Base-by-base conservation (phyloP, 192 early-diverging fungal genomes). In the Coemansia sp. region DNA sequence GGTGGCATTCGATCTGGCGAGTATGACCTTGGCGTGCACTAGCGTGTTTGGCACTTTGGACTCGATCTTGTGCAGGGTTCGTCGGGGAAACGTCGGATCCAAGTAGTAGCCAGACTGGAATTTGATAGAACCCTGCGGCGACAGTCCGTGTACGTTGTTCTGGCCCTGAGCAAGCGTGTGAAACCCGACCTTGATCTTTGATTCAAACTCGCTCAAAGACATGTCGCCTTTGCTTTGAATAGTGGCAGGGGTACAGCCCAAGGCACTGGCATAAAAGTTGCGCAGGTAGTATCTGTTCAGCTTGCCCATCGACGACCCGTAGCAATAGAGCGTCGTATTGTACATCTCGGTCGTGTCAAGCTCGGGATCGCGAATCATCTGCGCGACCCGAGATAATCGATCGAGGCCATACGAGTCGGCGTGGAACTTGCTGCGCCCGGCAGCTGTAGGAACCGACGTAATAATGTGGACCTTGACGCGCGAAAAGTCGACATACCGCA, bases 381-480 rank as follows among this genome's bases (percentile, higher is more conserved):
- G 25, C 62, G 82, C 61, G 35, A 89, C 68, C 14, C 78, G 60
- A 0, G 74, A 68, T 11, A 90, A 37, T 11, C 84, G 72, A 1
- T 68, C 61, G 49, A 87, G 69, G 0, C 89, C 89, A 71, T 86
- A 88, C 8, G 70, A 65, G 9, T 82, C 61, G 0, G 74, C 38
- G 29, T 67, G 69, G 7, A 58, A 42, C 9, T 42, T 67, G 9
- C 37, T 27, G 2, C 82, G 74, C 4, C 65, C 70, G 41, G 58
- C 68, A 2, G 73, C 40, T 2, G 85, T 77, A 0, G 86, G 85
- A 11, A 89, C 85, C 0, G 88, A 83, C 0, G 87, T 83, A 4
- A 90, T 69, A 24, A 89, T 64, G 29, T 85, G 82, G 1, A 77
- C 86, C 46, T 77, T 86, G n/a, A 85, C 88, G 2, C 71, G 56